Base-by-base conservation (phyloP, 2,329 filamentous ascomycete genomes). In the Podosphaera fusca region DNA sequence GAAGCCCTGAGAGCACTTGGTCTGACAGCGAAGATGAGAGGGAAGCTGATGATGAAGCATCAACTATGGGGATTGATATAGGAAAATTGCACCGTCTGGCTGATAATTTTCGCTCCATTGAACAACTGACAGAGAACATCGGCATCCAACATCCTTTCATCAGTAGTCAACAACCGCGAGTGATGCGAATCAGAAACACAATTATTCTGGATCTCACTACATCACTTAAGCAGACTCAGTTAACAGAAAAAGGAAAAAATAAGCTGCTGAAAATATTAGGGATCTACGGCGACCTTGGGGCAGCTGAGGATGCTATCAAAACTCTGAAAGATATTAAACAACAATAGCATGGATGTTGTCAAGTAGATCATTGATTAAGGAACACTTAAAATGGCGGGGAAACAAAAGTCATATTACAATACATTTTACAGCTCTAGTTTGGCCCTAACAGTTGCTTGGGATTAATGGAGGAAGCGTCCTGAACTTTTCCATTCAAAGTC, bases 401-500 rank as follows among this genome's bases (percentile, higher is more conserved):
- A 8, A 8, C 10, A n/a, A 33, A n/a, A 53, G n/a, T 53, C 34
- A n/a, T 53, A 12, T 12, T 36, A 53, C 50, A 53, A 9, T 36
- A n/a, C 21, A 36, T n/a, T 21, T 21, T 53, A 55, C 53, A 34
- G 21, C 12, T 35, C 31, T 56, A 47, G 34, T 56, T 47, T 21
- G 33, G 14, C 30, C 46, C 55, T 51, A 35, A 50, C 33, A 56
- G 33, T 14, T 33, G 40, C 21, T 51, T 31, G 21, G 55, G 47
- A 40, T 56, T 31, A 31, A 56, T 72, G 59, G 79, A 79, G 59
- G 79, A 75, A 3, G 76, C 73, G 56, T 82, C 74, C 64, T 72
- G 80, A 69, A 92, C 85, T 57, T 84, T 80, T 58, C 89, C 90
- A 67, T 79, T 94, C 68, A 98, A 71, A 67, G 82, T 87, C 73